Conservation (phyloP, 208 protist species). For the Trypanosoma caninum region DNA sequence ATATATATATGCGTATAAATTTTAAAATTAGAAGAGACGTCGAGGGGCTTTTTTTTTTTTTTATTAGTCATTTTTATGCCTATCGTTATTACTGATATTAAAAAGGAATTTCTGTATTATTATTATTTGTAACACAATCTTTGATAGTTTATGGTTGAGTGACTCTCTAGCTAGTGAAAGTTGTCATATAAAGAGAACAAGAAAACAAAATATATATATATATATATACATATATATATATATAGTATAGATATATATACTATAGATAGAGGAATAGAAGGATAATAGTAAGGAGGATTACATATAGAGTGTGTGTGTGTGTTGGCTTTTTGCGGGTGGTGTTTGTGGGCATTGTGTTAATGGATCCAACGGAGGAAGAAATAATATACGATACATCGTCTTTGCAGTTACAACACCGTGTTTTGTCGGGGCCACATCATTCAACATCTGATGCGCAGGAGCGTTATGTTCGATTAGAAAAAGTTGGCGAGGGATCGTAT, state of each 20-base stretch:
- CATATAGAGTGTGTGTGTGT: not conserved
- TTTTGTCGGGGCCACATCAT: not conserved
- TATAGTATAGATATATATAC: no score
- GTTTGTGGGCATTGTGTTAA: not conserved
- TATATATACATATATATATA: not conserved
- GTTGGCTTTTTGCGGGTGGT: not conserved
- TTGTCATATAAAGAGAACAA: no score
- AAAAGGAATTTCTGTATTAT: no score
- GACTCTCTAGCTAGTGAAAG: no score
- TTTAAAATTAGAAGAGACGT: no score
- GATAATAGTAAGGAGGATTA: not conserved
- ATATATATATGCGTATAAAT: not conserved
- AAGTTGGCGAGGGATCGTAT: conserved; percentile 97
- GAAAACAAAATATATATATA: not conserved
- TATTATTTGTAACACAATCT: no score
- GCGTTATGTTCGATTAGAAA: conserved; percentile 88
- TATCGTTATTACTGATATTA: no score
- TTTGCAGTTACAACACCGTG: conserved; percentile 1
- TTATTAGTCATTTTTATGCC: not conserved
- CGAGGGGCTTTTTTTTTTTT: conserved; percentile 5
- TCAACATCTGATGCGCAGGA: conserved; percentile 5
- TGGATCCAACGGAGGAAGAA: conserved; percentile 11
- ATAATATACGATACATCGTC: conserved; percentile 11
- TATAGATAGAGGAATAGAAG: not conserved
- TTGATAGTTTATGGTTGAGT: no score